Base-by-base conservation (phyloP, 208 protist genomes). In the Leishmania guyanensis region DNA sequence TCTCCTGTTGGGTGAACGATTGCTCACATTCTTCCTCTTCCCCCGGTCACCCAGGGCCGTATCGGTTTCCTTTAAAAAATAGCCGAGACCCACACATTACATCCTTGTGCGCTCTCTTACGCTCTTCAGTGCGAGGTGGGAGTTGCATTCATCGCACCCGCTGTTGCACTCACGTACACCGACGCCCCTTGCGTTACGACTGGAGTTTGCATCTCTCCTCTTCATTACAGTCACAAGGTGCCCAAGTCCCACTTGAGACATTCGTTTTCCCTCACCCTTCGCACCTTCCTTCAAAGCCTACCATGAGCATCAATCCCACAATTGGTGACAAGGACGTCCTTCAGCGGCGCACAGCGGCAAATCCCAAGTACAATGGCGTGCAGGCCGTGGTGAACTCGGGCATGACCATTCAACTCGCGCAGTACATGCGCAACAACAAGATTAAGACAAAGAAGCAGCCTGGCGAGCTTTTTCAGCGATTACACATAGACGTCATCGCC, bases 321-420 rank as follows among this genome's bases (percentile, higher is more conserved):
- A 95, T 96, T 77, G 95, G 95, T 46, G 93, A 95, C 78, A 91
- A 90, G 82, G 86, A 97, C 79, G 73, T 95, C 0, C 79, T 97
- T 43, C 88, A 91, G 68, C 82, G 86, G 16, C 84, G 85, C 56
- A 75, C 83, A 0, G 43, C 78, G 6, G 17, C 74, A 6, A 95
- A 92, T 70, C 79, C 78, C 16, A 95, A 93, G 83, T 98, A 95
- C 79, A 84, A 78, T 36, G 51, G 86, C 53, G 92, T 96, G 39
- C 85, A 94, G 77, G 80, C 92, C 1, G 92, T 96, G 20, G 92
- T 98, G 12, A 90, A 98, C 69, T 90, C 94, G 0, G 96, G 96
- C n/a, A 86, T 93, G 82, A 98, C 93, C 22, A 83, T 77, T 2
- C 88, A 94, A 68, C 80, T 98, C 33, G 90, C 88, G 46, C 79